Base-by-base conservation (phyloP, 345 rosid species). In the Populus ilicifolia region DNA sequence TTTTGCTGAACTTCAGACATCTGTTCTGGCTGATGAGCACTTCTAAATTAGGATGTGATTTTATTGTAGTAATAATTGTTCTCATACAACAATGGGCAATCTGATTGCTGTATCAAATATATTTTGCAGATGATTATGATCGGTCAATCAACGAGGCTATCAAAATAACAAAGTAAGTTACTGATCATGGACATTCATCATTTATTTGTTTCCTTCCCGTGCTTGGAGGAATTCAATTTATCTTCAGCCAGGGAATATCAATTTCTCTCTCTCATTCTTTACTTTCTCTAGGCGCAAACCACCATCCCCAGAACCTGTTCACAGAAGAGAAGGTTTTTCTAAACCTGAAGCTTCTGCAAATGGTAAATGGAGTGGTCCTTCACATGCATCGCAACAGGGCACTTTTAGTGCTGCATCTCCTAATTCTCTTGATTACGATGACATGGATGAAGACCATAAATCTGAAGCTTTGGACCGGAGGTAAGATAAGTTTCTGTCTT, bases 111-210 rank as follows among this genome's bases (percentile, higher is more conserved):
- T 75, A 27, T 61, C 52, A 48, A 82, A 29, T 79, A 36, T 43
- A 43, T 84, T 76, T 81, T 87, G 92, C 96, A 96, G 99, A 96
- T 90, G 99, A 92, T 86, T 96, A 91, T 85, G 99, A 96, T 77
- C 91, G 92, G 79, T 94, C 99, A 39, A 96, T 96, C 86, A 96
- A 88, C 54, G 99, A 96, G 87, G 99, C 99, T 77, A 92, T 96
- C 85, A 92, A 94, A 84, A 87, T 90, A 87, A 92, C 98, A 73
- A 94, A 92, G 98, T 96, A 91, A 23, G 89, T 44, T 59, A 29
- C 77, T 63, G 75, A 30, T 77, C 61, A 25, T 43, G 21, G 64
- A 8, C 30, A 46, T 74, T 5, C 18, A 73, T n/a, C 43, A 21
- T 27, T 1, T 4, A 50, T 14, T 11, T 38, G 27, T 35, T 73